Base-by-base conservation (phyloP, 1,284 basidiomycete genomes). In the Cystobasidiaceae sp. region DNA sequence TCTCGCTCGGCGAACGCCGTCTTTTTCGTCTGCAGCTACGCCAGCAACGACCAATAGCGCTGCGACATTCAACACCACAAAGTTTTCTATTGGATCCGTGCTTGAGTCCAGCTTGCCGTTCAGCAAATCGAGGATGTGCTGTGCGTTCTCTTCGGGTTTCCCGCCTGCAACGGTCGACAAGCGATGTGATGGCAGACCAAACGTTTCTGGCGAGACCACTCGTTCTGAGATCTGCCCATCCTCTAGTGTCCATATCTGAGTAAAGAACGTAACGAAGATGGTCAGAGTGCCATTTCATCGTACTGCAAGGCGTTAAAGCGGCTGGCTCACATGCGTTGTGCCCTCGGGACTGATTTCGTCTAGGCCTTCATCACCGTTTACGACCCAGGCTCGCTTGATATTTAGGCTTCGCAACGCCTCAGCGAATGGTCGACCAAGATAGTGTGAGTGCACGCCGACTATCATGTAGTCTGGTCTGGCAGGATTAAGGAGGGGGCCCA, bases 271-370 rank as follows among this genome's bases (percentile, higher is more conserved):
- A n/a, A n/a, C n/a, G n/a, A n/a, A n/a, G n/a, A n/a, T n/a, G 27
- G 30, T 7, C 55, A 25, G 27, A 25, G 13, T 28, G 17, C 17
- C 39, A 21, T 43, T 50, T 45, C 41, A 46, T 11, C 25, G 23
- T 23, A 21, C 25, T 43, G 11, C 23, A 21, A 37, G 59, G 25
- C n/a, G n/a, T n/a, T n/a, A n/a, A 67, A 33, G 5, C 33, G 19
- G 21, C 32, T 8, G 17, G 77, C 79, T 73, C 57, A 84, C 87
- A 78, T 85, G 83, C 9, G 93, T 94, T n/a, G 87, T 84, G 0
- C 94, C 94, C 4, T 86, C 91, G 74, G 89, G 90, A 74, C 88
- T 90, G 74, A 98, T 91, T 80, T 98, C 94, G 77, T 97, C 94
- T 45, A 98, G 81, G 0, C 85, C 85, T 76, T 98, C 96, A 50